Evolutionary conservation across 163 green algal genomes (phyloP).

Genomic region (Chloromonas sp.): DNA sequence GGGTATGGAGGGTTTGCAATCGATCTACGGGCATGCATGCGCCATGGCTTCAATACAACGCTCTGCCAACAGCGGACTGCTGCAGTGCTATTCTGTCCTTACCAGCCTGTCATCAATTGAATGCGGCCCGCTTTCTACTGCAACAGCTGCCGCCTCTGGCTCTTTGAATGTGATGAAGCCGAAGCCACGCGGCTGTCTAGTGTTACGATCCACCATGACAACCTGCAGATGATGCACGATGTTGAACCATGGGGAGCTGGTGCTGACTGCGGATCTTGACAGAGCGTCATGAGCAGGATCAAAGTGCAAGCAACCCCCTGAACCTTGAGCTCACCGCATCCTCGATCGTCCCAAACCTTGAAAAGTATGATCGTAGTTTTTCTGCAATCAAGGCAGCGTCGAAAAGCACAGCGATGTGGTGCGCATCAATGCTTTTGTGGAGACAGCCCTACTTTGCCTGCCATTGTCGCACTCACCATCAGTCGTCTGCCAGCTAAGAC

Average conservation of each 20-base stretch:
- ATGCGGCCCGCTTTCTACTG: constrained; percentile 62
- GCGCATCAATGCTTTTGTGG: no score
- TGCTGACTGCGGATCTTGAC: background rate
- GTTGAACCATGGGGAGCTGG: background rate
- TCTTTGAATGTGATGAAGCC: constrained; percentile 85
- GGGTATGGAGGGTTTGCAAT: constrained; percentile 85
- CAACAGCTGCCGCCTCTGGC: constrained; percentile 43
- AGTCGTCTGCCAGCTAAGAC: constrained; percentile 68
- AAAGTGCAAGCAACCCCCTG: background rate
- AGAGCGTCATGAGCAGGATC: background rate
- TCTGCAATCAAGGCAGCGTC: constrained; percentile 47
- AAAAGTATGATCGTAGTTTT: constrained; percentile 70
- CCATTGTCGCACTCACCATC: constrained; percentile 46
- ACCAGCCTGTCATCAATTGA: constrained; percentile 65
- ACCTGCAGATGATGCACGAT: constrained; percentile 39
- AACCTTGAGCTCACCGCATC: constrained; percentile 63
- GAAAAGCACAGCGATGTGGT: no score
- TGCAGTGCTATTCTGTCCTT: background rate
- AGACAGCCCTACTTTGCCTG: no score
- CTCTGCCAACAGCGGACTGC: background rate
- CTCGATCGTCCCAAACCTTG: constrained; percentile 65
- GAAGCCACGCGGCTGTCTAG: constrained; percentile 70
- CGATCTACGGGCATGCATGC: constrained; percentile 58
- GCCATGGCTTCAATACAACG: no score
- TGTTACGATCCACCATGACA: constrained; percentile 78